Conservation (phyloP, 768 basidiomycete species). For the Leccinum aurantiacum region DNA sequence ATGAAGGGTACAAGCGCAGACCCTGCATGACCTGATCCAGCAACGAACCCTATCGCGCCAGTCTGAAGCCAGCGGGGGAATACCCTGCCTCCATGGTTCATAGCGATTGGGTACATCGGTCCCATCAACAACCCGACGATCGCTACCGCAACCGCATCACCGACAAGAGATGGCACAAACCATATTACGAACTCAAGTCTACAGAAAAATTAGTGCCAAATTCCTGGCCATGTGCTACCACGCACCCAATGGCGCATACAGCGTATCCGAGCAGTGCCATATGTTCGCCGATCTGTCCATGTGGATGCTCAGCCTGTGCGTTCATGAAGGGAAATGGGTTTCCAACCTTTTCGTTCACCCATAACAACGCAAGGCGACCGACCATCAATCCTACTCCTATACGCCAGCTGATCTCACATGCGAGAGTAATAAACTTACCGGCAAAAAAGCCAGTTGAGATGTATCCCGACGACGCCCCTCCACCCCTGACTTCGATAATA, state of each 20-base stretch:
- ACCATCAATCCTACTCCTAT: conserved; percentile 25
- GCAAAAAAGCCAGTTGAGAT: conserved; percentile 41
- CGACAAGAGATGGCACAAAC: conserved; percentile 66
- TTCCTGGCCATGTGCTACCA: not conserved
- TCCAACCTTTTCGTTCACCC: conserved; percentile 29
- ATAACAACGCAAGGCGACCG: conserved; percentile 31
- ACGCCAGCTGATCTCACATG: not conserved
- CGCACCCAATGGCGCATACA: conserved; percentile 31
- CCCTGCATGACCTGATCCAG: conserved; percentile 51
- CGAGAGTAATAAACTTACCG: conserved; percentile 13
- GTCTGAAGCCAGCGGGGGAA: conserved; percentile 38
- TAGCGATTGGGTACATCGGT: conserved; percentile 65
- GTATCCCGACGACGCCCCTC: conserved; percentile 48
- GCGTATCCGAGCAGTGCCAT: conserved; percentile 31
- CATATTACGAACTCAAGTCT: conserved; percentile 69
- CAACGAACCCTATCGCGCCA: conserved; percentile 49
- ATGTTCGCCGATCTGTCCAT: conserved; percentile 32
- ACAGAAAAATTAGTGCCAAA: not conserved
- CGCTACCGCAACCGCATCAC: conserved; percentile 61
- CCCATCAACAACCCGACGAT: conserved; percentile 70
- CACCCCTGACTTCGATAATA: conserved; percentile 42
- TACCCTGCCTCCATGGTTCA: conserved; percentile 36
- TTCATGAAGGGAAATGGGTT: too few relatives aligned
- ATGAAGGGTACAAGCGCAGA: conserved; percentile 53
- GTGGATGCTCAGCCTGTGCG: not conserved